Conservation (phyloP, 2,329 filamentous ascomycete species). For the Endoconidiophora polonica region DNA sequence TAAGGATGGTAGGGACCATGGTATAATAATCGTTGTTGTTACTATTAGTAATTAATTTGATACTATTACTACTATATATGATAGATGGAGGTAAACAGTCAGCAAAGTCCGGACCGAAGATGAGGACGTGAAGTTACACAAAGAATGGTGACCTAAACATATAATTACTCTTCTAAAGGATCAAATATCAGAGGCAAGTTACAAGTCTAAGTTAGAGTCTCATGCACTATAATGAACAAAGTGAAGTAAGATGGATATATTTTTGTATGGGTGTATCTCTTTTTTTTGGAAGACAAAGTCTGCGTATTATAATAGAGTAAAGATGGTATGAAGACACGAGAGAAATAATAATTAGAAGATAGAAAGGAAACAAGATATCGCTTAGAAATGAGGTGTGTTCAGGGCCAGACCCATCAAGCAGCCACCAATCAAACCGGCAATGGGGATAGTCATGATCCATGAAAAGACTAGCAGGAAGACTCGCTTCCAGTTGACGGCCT, state of each 20-base stretch:
- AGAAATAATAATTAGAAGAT: neutral
- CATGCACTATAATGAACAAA: too few species aligned
- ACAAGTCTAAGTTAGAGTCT: too few species aligned
- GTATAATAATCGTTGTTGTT: neutral
- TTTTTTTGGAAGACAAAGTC: neutral
- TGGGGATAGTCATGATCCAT: slow-evolving; percentile 34
- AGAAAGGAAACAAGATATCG: neutral
- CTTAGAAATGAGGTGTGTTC: slow-evolving; percentile 21
- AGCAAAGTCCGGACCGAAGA: neutral
- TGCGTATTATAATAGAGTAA: too few species aligned
- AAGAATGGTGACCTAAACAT: too few species aligned
- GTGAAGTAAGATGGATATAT: too few species aligned
- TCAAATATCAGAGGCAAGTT: too few species aligned
- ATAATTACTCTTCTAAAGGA: too few species aligned
- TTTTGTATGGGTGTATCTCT: neutral
- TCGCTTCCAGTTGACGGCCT: slow-evolving; percentile 61
- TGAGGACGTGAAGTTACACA: neutral
- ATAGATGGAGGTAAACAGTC: neutral
- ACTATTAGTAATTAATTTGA: neutral
- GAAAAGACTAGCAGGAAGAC: slow-evolving; percentile 49
- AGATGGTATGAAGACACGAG: too few species aligned
- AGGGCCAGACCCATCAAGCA: slow-evolving; percentile 25
- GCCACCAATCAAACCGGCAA: slow-evolving; percentile 26
- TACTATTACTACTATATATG: neutral
- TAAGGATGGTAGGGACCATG: neutral